Conservation (phyloP, 2,329 filamentous ascomycete species). For the Curvularia eragrostidis region DNA sequence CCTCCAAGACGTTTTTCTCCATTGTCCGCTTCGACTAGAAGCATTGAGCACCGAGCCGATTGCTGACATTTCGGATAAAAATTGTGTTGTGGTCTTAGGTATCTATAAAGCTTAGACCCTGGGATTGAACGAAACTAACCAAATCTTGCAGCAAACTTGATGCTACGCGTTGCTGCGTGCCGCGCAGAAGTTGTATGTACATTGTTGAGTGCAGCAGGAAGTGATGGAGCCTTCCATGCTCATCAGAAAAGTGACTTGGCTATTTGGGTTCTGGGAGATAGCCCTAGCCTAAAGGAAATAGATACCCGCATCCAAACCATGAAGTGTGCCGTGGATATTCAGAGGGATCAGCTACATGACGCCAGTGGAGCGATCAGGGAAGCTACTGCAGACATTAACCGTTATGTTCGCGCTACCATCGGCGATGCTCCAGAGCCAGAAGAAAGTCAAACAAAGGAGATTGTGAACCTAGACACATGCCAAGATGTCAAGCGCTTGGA, state of each 20-base stretch:
- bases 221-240: neutral
- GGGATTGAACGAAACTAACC: neutral
- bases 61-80: neutral
- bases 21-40: constrained; percentile 1
- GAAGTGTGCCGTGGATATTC: constrained; percentile 3
- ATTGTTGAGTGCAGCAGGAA: constrained; percentile 2
- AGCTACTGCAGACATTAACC: constrained; percentile 5
- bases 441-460: neutral
- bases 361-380: constrained; percentile 8
- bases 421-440: neutral
- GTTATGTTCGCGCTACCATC: constrained; percentile 9
- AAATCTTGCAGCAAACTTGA: constrained; percentile 13
- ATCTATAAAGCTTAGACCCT: neutral
- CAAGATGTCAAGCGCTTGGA: constrained; percentile 7
- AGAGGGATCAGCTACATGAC: constrained; percentile 10
- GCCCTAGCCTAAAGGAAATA: constrained; percentile 16
- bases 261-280: constrained; percentile 6
- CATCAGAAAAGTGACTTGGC: constrained; percentile 6
- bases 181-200: constrained; percentile 8
- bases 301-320: constrained; percentile 5
- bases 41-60: neutral
- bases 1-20: constrained; percentile 13
- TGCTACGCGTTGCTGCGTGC: constrained; percentile 5
- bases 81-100: constrained; percentile 15
- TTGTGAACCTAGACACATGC: constrained; percentile 3